Conservation (phyloP, 768 basidiomycete genomes). For the Trametes coccinea region DNA sequence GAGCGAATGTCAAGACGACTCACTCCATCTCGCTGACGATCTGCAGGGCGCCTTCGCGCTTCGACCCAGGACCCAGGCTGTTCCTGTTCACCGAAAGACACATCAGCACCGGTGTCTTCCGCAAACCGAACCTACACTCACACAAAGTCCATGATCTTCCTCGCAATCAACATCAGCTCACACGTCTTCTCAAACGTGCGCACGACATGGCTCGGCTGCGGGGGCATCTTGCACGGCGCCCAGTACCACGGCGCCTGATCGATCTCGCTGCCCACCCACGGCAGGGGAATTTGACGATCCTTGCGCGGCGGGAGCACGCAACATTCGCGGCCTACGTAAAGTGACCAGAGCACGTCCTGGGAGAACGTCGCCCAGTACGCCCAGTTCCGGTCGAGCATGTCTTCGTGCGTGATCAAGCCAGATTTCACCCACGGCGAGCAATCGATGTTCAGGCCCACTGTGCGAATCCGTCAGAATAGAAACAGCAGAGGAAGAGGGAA, state of each 20-base stretch:
- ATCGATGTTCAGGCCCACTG: constrained; percentile 59
- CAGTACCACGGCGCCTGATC: constrained; percentile 50
- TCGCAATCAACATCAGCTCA: constrained; percentile 48
- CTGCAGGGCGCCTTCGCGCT: constrained; percentile 44
- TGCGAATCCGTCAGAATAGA: not conserved
- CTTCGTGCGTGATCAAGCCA: constrained; percentile 51
- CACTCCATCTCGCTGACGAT: constrained; percentile 57
- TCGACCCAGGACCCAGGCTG: constrained; percentile 42
- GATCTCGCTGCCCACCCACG: constrained; percentile 49
- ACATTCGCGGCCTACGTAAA: constrained; percentile 66
- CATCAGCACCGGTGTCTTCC: not conserved
- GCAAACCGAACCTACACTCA: constrained; percentile 31
- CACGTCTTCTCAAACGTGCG: constrained; percentile 50
- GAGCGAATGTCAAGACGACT: constrained; percentile 16
- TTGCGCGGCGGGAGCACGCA: constrained; percentile 44
- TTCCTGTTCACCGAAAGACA: constrained; percentile 37
- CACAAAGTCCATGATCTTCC: constrained; percentile 58
- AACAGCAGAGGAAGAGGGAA: not conserved
- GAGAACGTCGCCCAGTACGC: constrained; percentile 59
- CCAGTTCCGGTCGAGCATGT: constrained; percentile 61
- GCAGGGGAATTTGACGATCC: constrained; percentile 42
- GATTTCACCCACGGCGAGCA: constrained; percentile 57
- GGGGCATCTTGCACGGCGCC: constrained; percentile 40
- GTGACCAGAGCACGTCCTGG: constrained; percentile 65
- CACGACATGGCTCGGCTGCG: constrained; percentile 36